Evolutionary conservation across 2,329 filamentous ascomycete species (phyloP).

Genomic region (Talaromyces funiculosus): DNA sequence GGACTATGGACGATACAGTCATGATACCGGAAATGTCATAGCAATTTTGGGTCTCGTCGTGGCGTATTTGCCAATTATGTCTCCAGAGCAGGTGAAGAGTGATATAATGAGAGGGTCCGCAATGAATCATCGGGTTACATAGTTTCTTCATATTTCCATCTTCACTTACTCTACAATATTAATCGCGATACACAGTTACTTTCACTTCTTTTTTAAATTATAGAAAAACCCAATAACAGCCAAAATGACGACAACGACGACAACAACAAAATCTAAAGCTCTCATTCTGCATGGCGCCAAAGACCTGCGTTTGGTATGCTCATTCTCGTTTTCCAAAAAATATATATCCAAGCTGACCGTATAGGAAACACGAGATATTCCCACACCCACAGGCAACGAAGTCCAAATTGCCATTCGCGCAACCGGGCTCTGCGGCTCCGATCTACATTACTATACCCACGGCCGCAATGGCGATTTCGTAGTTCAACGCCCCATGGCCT

Average conservation of each 20-base stretch:
- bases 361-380: slow-evolving; percentile 49
- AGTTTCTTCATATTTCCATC: background rate
- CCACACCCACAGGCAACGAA: slow-evolving; percentile 47
- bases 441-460: slow-evolving; percentile 80
- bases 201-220: background rate
- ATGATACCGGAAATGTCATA: background rate
- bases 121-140: background rate
- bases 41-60: background rate
- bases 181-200: background rate
- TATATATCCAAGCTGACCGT: background rate
- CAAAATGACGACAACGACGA: slow-evolving; percentile 12
- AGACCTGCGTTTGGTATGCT: slow-evolving; percentile 55
- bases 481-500: slow-evolving; percentile 73
- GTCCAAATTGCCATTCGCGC: slow-evolving; percentile 60
- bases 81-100: no score
- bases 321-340: background rate
- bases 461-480: slow-evolving; percentile 83
- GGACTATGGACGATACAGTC: background rate
- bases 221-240: background rate
- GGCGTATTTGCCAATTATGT: no score
- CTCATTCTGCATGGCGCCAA: slow-evolving; percentile 57
- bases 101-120: background rate
- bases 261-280: slow-evolving; percentile 23
- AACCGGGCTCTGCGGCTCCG: slow-evolving; percentile 66
- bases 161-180: background rate